These are phyloP conservation scores for Lecanicillium sp. DNA, from an alignment of 2,329 filamentous ascomycete genomes.

Conservation along the genomic window DNA sequence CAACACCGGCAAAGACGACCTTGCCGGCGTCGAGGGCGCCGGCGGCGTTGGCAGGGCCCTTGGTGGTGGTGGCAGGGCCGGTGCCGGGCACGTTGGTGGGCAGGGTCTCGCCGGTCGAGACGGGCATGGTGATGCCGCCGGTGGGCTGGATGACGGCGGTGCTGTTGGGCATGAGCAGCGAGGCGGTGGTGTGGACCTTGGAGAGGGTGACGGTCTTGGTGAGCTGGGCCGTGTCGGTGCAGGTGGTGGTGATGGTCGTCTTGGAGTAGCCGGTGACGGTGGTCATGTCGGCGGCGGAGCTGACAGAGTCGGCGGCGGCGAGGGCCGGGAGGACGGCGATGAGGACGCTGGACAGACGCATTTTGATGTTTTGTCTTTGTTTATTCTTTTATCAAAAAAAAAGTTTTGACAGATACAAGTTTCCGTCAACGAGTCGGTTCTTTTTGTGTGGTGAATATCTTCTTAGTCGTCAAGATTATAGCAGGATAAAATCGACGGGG, in stretches of 20 bases:
- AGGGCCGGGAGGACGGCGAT: slow-evolving; percentile 48
- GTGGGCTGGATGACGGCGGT: slow-evolving; percentile 30
- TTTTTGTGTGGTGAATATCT: slow-evolving; percentile 15
- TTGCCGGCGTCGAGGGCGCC: slow-evolving; percentile 37
- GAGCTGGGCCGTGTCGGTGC: slow-evolving; percentile 44
- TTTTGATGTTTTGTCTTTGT: slow-evolving; percentile 21
- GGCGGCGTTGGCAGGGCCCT: slow-evolving; percentile 36
- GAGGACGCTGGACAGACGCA: slow-evolving; percentile 38
- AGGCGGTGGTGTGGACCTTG: slow-evolving; percentile 36
- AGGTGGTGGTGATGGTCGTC: slow-evolving; percentile 35
- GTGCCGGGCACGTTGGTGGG: slow-evolving; percentile 29
- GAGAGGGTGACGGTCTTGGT: slow-evolving; percentile 49
- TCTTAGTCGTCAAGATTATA: slow-evolving; percentile 12
- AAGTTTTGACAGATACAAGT: neutral
- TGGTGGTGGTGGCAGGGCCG: slow-evolving; percentile 15
- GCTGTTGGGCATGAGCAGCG: slow-evolving; percentile 23
- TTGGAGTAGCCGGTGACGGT: slow-evolving; percentile 27
- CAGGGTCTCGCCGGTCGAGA: slow-evolving; percentile 14
- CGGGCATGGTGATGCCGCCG: slow-evolving; percentile 17
- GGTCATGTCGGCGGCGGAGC: slow-evolving; percentile 7
- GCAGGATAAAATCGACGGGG: neutral
- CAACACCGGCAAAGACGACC: slow-evolving; percentile 43
- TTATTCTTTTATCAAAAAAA: slow-evolving; percentile 9
- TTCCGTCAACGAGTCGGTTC: slow-evolving; percentile 17
- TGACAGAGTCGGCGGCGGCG: slow-evolving; percentile 38